These are phyloP conservation scores for Talaromyces sp. DNA, from an alignment of 2,329 filamentous ascomycete species.

Conservation along the genomic window DNA sequence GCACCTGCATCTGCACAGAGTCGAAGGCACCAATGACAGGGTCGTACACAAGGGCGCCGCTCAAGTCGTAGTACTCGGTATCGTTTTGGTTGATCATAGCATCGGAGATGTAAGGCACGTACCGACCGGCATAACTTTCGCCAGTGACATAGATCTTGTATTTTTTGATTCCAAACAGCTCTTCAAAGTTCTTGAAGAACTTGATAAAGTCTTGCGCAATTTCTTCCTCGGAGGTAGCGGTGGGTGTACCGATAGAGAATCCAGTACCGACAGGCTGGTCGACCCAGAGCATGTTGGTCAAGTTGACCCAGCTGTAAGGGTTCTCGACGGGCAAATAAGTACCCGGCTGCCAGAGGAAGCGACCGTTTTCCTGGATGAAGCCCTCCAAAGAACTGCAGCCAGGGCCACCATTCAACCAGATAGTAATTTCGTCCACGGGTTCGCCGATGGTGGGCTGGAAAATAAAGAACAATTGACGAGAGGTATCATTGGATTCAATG, in stretches of 20 bases:
- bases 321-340: conserved; percentile 64
- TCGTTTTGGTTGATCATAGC: conserved; percentile 70
- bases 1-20: conserved; percentile 32
- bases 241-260: conserved; percentile 64
- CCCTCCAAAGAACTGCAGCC: conserved; percentile 62
- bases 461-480: conserved; percentile 47
- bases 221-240: conserved; percentile 64
- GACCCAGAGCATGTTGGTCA: conserved; percentile 72
- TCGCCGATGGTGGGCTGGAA: conserved; percentile 47
- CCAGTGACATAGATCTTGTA: conserved; percentile 72
- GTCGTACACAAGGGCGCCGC: conserved; percentile 65
- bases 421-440: conserved; percentile 43
- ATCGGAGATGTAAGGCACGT: conserved; percentile 70
- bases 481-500: conserved; percentile 50
- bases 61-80: conserved; percentile 63
- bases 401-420: conserved; percentile 54
- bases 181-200: conserved; percentile 75
- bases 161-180: conserved; percentile 64
- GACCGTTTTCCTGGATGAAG: conserved; percentile 73
- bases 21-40: conserved; percentile 52
- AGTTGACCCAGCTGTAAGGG: conserved; percentile 68
- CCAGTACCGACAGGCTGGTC: conserved; percentile 57
- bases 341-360: conserved; percentile 68
- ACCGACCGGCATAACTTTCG: conserved; percentile 68
- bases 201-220: conserved; percentile 68